These are phyloP conservation scores for Canavalia gladiata DNA, from an alignment of 306 rosid genomes.

Conservation along the genomic window DNA sequence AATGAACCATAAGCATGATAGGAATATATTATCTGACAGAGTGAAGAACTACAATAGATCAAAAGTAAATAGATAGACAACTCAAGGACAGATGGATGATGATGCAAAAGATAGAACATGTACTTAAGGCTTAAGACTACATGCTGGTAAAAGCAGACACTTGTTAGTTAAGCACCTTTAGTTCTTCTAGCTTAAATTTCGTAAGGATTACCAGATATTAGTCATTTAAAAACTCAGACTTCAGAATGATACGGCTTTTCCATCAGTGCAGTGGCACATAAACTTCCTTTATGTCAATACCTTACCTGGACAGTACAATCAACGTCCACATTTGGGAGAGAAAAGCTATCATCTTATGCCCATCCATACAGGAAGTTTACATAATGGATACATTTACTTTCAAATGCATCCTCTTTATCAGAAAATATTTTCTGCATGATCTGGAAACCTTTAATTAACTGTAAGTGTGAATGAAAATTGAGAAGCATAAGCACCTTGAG, in stretches of 20 bases:
- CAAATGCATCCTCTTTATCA: constrained; percentile 12
- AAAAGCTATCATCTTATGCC: constrained; percentile 13
- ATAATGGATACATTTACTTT: constrained; percentile 30
- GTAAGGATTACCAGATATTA: constrained; percentile 5
- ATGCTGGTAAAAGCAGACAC: neutral
- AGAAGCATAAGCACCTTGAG: constrained; percentile 76
- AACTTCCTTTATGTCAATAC: constrained; percentile 5
- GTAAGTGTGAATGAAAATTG: constrained; percentile 30
- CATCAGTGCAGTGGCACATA: constrained; percentile 14
- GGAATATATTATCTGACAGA: constrained; percentile 1
- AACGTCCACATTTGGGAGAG: neutral
- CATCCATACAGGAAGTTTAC: constrained; percentile 24
- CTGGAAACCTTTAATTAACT: constrained; percentile 15
- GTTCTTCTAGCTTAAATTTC: neutral
- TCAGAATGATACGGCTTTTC: constrained; percentile 18
- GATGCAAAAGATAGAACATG: neutral
- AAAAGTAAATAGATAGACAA: neutral
- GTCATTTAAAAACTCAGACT: constrained; percentile 9
- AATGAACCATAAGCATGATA: neutral
- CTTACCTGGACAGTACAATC: neutral
- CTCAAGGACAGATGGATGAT: constrained; percentile 1
- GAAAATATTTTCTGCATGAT: constrained; percentile 15
- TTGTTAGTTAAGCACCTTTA: neutral
- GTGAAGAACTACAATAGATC: neutral
- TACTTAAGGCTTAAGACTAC: neutral